Conservation (phyloP, 2,329 filamentous ascomycete species). For the Didymella pomorum region DNA sequence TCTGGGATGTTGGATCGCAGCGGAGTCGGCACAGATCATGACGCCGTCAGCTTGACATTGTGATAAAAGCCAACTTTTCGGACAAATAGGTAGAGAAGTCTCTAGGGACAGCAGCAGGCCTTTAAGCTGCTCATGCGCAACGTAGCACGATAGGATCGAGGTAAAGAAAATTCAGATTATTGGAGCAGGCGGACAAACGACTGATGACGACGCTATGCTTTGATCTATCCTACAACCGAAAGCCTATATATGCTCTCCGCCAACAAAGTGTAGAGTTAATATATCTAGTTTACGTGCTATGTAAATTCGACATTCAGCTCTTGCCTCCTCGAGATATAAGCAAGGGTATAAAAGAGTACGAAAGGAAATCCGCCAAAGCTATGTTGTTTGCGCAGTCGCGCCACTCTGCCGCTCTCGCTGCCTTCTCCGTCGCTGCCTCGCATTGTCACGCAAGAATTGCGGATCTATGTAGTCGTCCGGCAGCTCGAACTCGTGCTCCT, state of each 20-base stretch:
- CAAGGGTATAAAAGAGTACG: conserved; percentile 25
- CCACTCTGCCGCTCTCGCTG: conserved; percentile 63
- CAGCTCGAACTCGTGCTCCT: conserved; percentile 75
- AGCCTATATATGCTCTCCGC: not conserved
- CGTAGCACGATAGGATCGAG: too few species aligned
- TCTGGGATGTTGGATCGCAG: too few species aligned
- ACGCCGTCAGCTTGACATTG: too few species aligned
- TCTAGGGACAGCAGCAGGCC: too few species aligned
- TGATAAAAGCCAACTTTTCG: too few species aligned
- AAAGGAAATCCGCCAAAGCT: conserved; percentile 13
- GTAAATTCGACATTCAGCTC: not conserved
- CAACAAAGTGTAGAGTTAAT: not conserved
- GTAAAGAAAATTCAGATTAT: too few species aligned
- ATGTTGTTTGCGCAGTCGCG: conserved; percentile 14
- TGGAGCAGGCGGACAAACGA: not conserved
- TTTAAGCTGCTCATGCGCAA: too few species aligned
- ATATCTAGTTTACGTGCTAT: not conserved
- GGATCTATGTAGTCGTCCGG: conserved; percentile 68
- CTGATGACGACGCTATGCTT: not conserved
- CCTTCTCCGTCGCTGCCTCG: conserved; percentile 68
- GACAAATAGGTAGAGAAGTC: too few species aligned
- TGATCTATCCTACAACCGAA: conserved; percentile 12
- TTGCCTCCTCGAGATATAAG: not conserved
- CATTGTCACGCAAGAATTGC: conserved; percentile 62
- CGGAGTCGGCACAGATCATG: too few species aligned